These are phyloP conservation scores for Syncephalastrum monosporum DNA, from an alignment of 371 early-diverging fungal species.

Conservation along the genomic window DNA sequence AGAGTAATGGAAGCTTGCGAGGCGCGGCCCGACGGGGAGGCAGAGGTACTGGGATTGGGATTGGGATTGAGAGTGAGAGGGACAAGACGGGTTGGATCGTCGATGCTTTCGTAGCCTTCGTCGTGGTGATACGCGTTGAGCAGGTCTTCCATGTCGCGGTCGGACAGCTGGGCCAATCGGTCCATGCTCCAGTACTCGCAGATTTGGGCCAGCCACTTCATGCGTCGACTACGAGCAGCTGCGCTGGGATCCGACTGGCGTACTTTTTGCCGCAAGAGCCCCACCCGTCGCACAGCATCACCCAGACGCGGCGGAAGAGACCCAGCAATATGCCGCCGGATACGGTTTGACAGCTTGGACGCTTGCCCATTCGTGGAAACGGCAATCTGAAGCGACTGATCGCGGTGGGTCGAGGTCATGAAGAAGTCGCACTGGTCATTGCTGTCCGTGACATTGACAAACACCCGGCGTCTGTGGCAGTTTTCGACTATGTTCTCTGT, in stretches of 20 bases:
- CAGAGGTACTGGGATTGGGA: slow-evolving; percentile 5
- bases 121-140: slow-evolving; percentile 68
- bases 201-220: slow-evolving; percentile 74
- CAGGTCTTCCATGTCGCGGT: slow-evolving; percentile 59
- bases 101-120: slow-evolving; percentile 51
- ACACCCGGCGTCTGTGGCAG: slow-evolving; percentile 54
- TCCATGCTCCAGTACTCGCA: slow-evolving; percentile 77
- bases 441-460: slow-evolving; percentile 80
- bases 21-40: neutral
- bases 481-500: slow-evolving; percentile 39
- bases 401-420: slow-evolving; percentile 76
- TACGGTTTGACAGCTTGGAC: slow-evolving; percentile 68
- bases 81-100: slow-evolving; percentile 6
- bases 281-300: slow-evolving; percentile 65
- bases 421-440: slow-evolving; percentile 79
- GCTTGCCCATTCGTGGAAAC: slow-evolving; percentile 83
- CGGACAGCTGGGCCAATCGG: slow-evolving; percentile 53
- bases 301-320: slow-evolving; percentile 59
- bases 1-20: slow-evolving; percentile 47
- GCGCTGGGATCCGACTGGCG: slow-evolving; percentile 54
- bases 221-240: slow-evolving; percentile 54
- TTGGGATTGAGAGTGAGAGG: slow-evolving; percentile 8
- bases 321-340: slow-evolving; percentile 59
- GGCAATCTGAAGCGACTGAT: slow-evolving; percentile 72
- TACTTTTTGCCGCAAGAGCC: slow-evolving; percentile 55